Evolutionary conservation across 202 grass and related monocot genomes (phyloP), one percentile per base, ranked within the genome.

Genomic region (Setaria viridis): DNA sequence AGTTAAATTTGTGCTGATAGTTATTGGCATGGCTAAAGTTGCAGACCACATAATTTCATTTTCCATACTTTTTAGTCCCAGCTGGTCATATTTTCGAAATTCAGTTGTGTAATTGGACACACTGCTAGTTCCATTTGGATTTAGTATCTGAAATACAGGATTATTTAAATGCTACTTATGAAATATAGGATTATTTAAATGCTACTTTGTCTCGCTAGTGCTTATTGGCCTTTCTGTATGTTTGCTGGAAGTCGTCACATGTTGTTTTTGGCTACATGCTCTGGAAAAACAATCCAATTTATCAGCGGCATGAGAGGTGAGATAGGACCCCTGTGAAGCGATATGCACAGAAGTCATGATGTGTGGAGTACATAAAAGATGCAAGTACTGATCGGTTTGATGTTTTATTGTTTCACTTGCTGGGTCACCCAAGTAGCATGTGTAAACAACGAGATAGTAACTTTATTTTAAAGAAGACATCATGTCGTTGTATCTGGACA

Each of bases 1-100:
- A 55, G 19, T 71, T 75, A 50, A 51, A 45, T 74, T 86, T 86
- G 62, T 76, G 58, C 51, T 82, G 50, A 10, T 72, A 71, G 57
- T 55, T 30, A 37, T 68, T 69, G 29, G 33, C 71, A 70, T 81
- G 19, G 6, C 45, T 3, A 63, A 69, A 62, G 60, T 80, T 81
- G 39, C 19, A 16, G 53, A 72, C 17, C 30, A 51, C 4, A 45
- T 81, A 67, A 80, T 68, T 80, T 64, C 19, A 48, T 43, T 71
- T 84, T 74, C 11, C 4, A 37, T 67, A 45, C 66, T 49, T 74
- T 56, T 70, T 20, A 76, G 17, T 67, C 11, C 67, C 79, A 42
- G 8, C 10, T 62, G 48, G 4, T 68, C 68, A 63, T 15, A 42
- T 80, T 16, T 45, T 25, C 6, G 33, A 30, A 37, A 56, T 67